Percentiles rank a stretch among this genome's conserved stretches.
Conservation (phyloP, 75 land plant species). For the Adiantum capillusveneris region DNA sequence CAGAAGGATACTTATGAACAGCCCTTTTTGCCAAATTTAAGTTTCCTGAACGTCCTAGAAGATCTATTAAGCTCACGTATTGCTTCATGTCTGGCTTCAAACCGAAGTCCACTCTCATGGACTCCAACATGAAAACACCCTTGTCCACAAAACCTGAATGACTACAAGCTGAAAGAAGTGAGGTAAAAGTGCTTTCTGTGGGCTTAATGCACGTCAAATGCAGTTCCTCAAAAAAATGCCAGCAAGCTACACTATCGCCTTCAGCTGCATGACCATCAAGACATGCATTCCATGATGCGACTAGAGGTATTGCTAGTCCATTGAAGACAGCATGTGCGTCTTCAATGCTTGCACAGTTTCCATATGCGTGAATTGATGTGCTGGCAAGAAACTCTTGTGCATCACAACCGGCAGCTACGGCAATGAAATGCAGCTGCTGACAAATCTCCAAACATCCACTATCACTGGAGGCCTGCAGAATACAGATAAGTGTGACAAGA, state of each 20-base stretch:
- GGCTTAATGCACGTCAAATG: neutral
- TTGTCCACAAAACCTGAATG: neutral
- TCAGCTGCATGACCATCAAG: neutral
- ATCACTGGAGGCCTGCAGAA: conserved; percentile 19
- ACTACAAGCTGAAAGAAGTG: neutral
- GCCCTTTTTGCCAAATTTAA: neutral
- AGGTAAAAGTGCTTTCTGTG: neutral
- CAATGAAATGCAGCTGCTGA: conserved; percentile 13
- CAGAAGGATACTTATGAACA: neutral
- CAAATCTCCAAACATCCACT: conserved; percentile 20
- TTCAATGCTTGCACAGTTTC: conserved; percentile 12
- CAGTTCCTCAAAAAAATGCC: neutral
- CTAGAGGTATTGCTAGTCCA: conserved; percentile 1
- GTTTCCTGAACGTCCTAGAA: neutral
- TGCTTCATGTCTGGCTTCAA: neutral
- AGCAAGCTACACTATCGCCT: neutral
- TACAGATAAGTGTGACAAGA: conserved; percentile 12
- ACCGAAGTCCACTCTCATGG: neutral
- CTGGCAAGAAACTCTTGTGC: conserved; percentile 8
- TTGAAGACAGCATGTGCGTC: conserved; percentile 22
- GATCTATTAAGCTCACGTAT: neutral
- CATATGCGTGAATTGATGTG: conserved; percentile 22
- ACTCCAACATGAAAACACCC: neutral
- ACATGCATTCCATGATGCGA: conserved; percentile 12
- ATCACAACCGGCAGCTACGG: conserved; percentile 18